Percentiles rank a stretch among this genome's conserved stretches.
Evolutionary conservation across 306 rosid genomes (phyloP).

Genomic region (Lathyrus oleraceus): DNA sequence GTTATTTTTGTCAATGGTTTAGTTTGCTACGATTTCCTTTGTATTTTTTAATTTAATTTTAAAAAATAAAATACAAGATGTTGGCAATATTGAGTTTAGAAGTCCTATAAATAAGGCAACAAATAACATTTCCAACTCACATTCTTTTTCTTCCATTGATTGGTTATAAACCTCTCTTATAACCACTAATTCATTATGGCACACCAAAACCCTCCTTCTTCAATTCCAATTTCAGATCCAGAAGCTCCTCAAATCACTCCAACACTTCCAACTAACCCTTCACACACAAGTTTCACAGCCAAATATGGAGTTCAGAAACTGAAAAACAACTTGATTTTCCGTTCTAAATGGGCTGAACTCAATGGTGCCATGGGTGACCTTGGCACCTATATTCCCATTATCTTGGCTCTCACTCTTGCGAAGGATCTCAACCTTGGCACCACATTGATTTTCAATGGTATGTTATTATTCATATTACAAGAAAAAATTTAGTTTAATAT

Average conservation of each 20-base stretch:
- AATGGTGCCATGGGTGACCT: conserved; percentile 46
- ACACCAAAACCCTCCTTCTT: conserved; percentile 24
- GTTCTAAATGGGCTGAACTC: conserved; percentile 37
- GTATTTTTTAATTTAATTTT: not conserved
- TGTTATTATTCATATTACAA: not conserved
- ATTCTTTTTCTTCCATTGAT: not conserved
- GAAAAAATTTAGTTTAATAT: no score
- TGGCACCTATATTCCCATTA: conserved; percentile 37
- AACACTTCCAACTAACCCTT: not conserved
- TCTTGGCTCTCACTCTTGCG: conserved; percentile 35
- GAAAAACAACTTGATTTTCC: conserved; percentile 28
- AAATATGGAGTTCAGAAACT: conserved; percentile 15
- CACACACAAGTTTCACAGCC: not conserved
- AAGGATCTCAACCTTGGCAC: conserved; percentile 33
- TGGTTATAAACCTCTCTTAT: not conserved
- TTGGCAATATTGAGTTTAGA: not conserved
- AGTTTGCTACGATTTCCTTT: not conserved
- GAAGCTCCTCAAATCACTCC: conserved; percentile 29
- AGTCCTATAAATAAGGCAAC: not conserved
- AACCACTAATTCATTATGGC: conserved; percentile 18
- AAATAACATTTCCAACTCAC: not conserved
- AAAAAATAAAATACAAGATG: not conserved
- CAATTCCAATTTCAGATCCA: conserved; percentile 26
- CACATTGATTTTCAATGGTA: conserved; percentile 21
- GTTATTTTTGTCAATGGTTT: not conserved